Evolutionary conservation across 805 yeast species (phyloP).

Genomic region (Ogataea degrootiae): DNA sequence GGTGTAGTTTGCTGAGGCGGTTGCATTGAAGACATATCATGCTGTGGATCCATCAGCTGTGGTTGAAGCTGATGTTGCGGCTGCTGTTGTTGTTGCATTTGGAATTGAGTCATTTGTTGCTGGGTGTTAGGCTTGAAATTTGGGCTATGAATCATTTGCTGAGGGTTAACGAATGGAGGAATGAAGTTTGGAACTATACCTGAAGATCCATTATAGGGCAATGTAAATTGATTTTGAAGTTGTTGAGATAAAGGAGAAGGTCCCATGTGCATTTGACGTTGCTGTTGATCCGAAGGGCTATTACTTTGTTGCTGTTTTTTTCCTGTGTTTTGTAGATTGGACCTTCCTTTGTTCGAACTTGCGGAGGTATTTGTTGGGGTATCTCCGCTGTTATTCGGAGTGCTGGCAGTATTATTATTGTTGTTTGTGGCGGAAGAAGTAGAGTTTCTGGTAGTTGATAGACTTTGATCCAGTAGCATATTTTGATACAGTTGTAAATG

Average conservation of each 20-base stretch:
- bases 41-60: background rate
- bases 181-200: background rate
- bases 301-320: background rate
- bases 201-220: conserved; percentile 1
- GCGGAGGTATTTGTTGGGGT: background rate
- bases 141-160: conserved; percentile 3
- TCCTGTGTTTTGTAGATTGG: background rate
- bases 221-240: background rate
- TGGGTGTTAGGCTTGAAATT: conserved; percentile 3
- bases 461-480: conserved; percentile 20
- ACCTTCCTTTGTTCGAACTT: conserved; percentile 4
- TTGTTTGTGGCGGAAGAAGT: background rate
- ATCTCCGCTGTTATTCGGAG: background rate
- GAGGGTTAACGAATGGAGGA: conserved; percentile 1
- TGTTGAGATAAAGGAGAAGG: background rate
- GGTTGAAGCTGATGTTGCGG: background rate
- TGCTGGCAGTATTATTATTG: background rate
- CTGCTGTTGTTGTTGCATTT: conserved; percentile 4
- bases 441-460: too few relatives aligned
- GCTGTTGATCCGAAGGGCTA: background rate
- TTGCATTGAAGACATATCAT: background rate
- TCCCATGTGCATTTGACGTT: background rate
- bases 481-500: conserved; percentile 32
- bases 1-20: background rate
- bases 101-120: background rate